Percentiles rank a stretch among this genome's conserved stretches.
Evolutionary conservation across 73 alveolate genomes (phyloP).

Genomic region (Paramecium octaurelia): DNA sequence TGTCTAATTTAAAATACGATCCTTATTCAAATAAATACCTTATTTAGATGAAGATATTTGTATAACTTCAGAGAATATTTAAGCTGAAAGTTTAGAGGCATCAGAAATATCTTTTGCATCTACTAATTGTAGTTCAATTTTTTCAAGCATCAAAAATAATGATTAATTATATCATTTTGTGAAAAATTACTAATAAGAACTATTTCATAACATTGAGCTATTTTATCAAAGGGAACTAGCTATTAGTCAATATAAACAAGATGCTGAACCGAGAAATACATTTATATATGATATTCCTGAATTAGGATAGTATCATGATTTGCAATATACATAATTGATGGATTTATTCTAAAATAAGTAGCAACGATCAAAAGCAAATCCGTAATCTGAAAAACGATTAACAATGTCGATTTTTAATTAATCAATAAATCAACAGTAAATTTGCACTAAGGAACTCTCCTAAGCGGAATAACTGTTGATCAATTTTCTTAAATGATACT

Average conservation of each 20-base stretch:
- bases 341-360: background rate
- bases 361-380: background rate
- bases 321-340: background rate
- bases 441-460: background rate
- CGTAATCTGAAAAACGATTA: background rate
- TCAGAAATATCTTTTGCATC: background rate
- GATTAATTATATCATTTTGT: background rate
- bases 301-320: background rate
- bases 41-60: background rate
- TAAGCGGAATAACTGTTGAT: background rate
- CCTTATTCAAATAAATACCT: background rate
- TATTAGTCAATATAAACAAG: background rate
- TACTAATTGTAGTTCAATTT: background rate
- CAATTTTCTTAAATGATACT: background rate
- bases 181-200: background rate
- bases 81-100: background rate
- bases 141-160: background rate
- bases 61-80: background rate
- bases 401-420: background rate
- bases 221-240: background rate
- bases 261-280: background rate
- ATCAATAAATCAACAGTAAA: background rate
- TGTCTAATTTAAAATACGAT: background rate
- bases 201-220: background rate
- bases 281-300: background rate